Conservation (phyloP, 176 grass and related monocot genomes). For the Elaeis guineensis region DNA sequence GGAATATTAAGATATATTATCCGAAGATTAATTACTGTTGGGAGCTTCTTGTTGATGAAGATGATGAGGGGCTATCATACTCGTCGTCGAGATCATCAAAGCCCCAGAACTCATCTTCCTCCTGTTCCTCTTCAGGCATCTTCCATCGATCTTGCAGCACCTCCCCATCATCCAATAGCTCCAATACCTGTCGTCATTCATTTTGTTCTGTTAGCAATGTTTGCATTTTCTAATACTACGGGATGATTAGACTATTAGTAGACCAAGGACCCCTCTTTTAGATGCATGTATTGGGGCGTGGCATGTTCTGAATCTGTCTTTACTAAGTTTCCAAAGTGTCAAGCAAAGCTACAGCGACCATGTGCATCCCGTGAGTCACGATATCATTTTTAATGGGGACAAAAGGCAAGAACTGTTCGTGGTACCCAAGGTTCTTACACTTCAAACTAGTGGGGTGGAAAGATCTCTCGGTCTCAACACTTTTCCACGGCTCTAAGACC, state of each 20-base stretch:
- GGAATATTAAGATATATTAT: neutral
- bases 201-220: constrained; percentile 1
- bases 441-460: too few species aligned
- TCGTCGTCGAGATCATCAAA: constrained; percentile 71
- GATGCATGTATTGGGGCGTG: constrained; percentile 25
- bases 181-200: constrained; percentile 52
- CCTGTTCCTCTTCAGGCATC: constrained; percentile 38
- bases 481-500: too few species aligned
- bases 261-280: constrained; percentile 5
- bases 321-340: constrained; percentile 36
- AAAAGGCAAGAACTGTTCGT: too few species aligned
- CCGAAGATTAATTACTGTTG: constrained; percentile 29
- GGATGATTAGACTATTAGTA: constrained; percentile 13
- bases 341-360: neutral
- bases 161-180: constrained; percentile 65
- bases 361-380: constrained; percentile 35
- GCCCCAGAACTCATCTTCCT: constrained; percentile 49
- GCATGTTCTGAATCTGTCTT: constrained; percentile 46
- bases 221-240: constrained; percentile 18
- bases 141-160: constrained; percentile 62
- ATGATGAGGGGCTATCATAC: constrained; percentile 44
- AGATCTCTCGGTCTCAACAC: too few species aligned
- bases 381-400: neutral
- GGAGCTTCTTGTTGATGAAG: constrained; percentile 37
- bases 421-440: too few species aligned